Evolutionary conservation across 345 rosid genomes (phyloP).

Genomic region (Euclidium syriacum): DNA sequence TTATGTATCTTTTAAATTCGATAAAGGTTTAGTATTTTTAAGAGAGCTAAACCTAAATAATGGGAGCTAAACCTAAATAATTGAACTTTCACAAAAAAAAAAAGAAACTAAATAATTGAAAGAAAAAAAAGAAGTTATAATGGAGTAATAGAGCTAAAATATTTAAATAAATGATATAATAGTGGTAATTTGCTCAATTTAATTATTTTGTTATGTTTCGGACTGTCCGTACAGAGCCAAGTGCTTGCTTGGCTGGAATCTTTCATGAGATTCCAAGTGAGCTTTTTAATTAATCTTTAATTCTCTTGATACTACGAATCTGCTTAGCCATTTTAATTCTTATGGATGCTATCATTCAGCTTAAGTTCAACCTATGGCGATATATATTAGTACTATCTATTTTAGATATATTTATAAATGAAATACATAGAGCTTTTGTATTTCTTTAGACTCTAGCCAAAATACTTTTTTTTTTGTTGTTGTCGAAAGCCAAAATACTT

Average conservation of each 20-base stretch:
- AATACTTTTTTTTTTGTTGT: too few species aligned
- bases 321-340: conserved; percentile 3
- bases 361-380: background rate
- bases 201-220: conserved; percentile 13
- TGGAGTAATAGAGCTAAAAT: too few species aligned
- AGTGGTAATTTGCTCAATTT: background rate
- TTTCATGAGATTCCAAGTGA: conserved; percentile 12
- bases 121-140: background rate
- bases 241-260: conserved; percentile 35
- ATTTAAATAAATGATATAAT: too few species aligned
- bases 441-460: too few species aligned
- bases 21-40: background rate
- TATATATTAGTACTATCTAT: background rate
- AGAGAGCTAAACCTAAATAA: background rate
- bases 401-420: background rate
- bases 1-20: background rate
- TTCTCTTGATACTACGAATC: conserved; percentile 8
- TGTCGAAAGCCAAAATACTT: too few species aligned
- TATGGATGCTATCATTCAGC: background rate
- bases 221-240: conserved; percentile 27
- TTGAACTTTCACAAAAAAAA: background rate
- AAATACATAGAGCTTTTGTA: too few species aligned
- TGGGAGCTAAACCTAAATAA: background rate
- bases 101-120: background rate
- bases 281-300: background rate